A percentile compares a stretch with the other conserved stretches of the same genome.
Conservation (phyloP, 805 yeast genomes). For the Ogataea degrootiae region DNA sequence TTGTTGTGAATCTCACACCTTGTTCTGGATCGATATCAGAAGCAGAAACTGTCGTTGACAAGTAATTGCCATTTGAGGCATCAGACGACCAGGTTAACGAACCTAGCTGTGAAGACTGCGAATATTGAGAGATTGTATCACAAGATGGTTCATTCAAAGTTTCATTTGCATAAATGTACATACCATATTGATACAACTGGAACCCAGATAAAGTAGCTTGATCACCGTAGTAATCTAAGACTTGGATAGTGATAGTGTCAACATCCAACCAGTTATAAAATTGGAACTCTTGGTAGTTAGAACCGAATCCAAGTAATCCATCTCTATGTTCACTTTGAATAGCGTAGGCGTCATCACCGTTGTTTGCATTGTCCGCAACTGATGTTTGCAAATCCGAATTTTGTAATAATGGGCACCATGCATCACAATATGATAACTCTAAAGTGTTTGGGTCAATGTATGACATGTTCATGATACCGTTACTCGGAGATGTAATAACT, state of each 20-base stretch:
- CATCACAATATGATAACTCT: constrained; percentile 64
- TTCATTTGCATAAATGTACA: constrained; percentile 69
- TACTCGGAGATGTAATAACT: constrained; percentile 68
- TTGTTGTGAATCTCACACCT: constrained; percentile 57
- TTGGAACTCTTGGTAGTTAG: constrained; percentile 72
- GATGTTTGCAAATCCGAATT: constrained; percentile 27
- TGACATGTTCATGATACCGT: constrained; percentile 88
- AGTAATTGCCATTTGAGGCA: constrained; percentile 13
- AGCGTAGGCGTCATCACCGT: constrained; percentile 9
- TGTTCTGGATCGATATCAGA: constrained; percentile 25
- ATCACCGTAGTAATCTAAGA: constrained; percentile 64
- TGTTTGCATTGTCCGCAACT: constrained; percentile 1
- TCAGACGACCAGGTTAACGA: constrained; percentile 19
- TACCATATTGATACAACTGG: constrained; percentile 58
- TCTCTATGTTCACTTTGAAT: constrained; percentile 12
- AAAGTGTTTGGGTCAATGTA: constrained; percentile 73
- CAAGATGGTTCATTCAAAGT: constrained; percentile 67
- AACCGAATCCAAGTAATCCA: constrained; percentile 32
- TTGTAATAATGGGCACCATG: constrained; percentile 74
- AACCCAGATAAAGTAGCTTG: constrained; percentile 69
- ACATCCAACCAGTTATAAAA: constrained; percentile 67
- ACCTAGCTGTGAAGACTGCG: constrained; percentile 12
- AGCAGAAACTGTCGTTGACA: constrained; percentile 24
- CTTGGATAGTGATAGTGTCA: constrained; percentile 54
- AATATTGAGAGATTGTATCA: constrained; percentile 8